Percentiles rank a stretch among this genome's conserved stretches.
Evolutionary conservation across 495 filamentous ascomycete species (phyloP).

Genomic region (Hypoxylon lenormandii): DNA sequence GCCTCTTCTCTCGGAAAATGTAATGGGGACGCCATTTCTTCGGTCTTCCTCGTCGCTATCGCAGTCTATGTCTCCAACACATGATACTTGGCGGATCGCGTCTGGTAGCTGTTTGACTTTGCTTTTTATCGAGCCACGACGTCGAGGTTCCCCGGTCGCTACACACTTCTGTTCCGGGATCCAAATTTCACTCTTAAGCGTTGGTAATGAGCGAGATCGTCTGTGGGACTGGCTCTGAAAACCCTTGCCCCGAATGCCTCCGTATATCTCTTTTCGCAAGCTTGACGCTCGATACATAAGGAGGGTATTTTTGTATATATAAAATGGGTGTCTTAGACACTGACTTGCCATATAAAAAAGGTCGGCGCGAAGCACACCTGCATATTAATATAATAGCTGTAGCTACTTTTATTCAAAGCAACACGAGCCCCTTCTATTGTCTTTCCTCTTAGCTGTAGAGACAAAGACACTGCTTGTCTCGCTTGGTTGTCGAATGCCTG

Average conservation of each 20-base stretch:
- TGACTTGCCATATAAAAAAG: no score
- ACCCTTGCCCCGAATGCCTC: background rate
- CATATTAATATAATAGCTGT: background rate
- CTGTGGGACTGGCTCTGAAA: background rate
- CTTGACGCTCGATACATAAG: constrained; percentile 3
- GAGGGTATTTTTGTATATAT: background rate
- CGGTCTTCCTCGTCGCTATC: constrained; percentile 39
- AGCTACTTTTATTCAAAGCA: background rate
- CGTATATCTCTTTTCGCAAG: constrained; percentile 1
- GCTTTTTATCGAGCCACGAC: constrained; percentile 7
- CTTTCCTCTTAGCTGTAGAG: background rate
- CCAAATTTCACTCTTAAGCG: background rate
- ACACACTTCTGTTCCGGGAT: background rate
- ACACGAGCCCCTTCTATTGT: background rate
- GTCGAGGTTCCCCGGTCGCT: background rate
- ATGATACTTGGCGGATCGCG: background rate
- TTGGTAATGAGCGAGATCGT: constrained; percentile 2
- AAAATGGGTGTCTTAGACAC: background rate
- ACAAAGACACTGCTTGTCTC: constrained; percentile 4
- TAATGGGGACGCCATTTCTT: constrained; percentile 25
- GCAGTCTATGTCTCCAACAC: constrained; percentile 3
- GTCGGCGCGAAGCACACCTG: background rate
- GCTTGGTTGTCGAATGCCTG: background rate
- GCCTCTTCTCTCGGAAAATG: background rate
- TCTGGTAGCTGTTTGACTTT: background rate